Evolutionary conservation across 768 basidiomycete species (phyloP).

Genomic region (Xerocomellus amylosporus): DNA sequence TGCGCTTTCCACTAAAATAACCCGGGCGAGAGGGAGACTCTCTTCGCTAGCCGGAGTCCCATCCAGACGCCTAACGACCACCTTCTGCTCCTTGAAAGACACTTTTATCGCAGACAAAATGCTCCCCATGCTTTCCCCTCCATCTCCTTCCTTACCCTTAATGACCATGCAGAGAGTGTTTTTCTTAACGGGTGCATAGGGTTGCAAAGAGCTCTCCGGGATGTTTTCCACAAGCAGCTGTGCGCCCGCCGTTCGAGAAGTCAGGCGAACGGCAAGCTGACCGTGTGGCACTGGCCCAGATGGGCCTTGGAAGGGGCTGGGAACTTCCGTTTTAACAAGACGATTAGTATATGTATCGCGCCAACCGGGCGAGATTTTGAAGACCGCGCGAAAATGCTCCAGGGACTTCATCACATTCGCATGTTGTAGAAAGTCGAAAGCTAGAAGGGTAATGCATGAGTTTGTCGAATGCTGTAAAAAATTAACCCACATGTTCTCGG

Average conservation of each 20-base stretch:
- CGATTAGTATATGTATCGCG: not conserved
- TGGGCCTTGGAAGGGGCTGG: not conserved
- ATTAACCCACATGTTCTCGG: not conserved
- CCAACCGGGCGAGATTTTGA: not conserved
- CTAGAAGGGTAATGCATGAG: not conserved
- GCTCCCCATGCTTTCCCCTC: not conserved
- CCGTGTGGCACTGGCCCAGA: not conserved
- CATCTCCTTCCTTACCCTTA: not conserved
- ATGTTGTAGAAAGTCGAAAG: not conserved
- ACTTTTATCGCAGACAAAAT: not conserved
- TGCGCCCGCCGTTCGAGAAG: not conserved
- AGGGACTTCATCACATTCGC: not conserved
- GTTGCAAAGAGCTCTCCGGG: not conserved
- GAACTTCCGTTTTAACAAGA: not conserved
- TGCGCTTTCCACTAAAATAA: no score
- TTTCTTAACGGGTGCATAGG: not conserved
- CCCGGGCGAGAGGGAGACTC: not conserved
- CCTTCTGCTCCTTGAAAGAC: not conserved
- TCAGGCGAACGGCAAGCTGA: not conserved
- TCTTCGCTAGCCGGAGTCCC: not conserved
- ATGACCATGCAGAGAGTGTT: not conserved
- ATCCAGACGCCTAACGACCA: not conserved
- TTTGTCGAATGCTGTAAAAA: no score
- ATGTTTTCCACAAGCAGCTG: not conserved
- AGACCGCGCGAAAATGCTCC: not conserved